phyloP scores from a whole-genome alignment of 129 eudicot genomes.

The Pseudognaphalium luteoalbum region DNA sequence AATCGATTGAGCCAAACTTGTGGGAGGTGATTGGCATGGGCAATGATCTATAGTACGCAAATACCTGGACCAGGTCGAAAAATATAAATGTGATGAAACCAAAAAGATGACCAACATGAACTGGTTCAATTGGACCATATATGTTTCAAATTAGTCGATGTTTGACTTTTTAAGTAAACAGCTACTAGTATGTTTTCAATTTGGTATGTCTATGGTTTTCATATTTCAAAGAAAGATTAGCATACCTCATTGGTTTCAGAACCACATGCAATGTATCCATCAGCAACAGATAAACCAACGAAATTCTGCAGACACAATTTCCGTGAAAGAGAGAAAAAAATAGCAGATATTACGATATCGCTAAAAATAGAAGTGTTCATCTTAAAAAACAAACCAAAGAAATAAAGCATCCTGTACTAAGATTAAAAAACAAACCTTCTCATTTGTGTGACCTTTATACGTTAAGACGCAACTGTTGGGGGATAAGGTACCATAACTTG shows the following conservation, averaged over 20 bases:
- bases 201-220: background rate
- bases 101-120: background rate
- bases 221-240: background rate
- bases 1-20: conserved; percentile 80
- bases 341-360: background rate
- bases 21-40: conserved; percentile 93
- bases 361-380: background rate
- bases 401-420: background rate
- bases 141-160: background rate
- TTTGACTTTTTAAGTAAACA: conserved; percentile 13
- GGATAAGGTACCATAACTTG: conserved; percentile 34
- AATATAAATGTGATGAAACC: background rate
- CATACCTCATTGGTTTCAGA: conserved; percentile 51
- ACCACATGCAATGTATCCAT: conserved; percentile 55
- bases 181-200: background rate
- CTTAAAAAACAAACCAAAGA: background rate
- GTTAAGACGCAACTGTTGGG: conserved; percentile 40
- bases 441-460: conserved; percentile 43
- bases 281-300: conserved; percentile 53
- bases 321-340: background rate
- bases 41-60: conserved; percentile 68
- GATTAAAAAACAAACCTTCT: conserved; percentile 39
- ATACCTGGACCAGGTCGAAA: conserved; percentile 47
- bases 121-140: background rate
- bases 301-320: conserved; percentile 39